Base-by-base conservation (phyloP, 148 eudicot species). In the Camellia sinensis region DNA sequence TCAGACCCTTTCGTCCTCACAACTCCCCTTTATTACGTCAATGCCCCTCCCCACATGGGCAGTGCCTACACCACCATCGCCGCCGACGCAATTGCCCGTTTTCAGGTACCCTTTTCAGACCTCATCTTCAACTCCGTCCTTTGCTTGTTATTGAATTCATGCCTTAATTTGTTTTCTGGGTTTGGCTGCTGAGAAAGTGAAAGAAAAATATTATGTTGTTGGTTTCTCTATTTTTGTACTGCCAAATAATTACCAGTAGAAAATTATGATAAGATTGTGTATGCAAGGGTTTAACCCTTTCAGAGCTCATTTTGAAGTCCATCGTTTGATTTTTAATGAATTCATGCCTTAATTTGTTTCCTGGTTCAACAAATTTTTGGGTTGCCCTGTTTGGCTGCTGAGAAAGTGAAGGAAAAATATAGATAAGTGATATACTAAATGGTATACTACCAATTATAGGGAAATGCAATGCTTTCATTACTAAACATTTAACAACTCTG, bases 1-100 rank as follows among this genome's bases (percentile, higher is more conserved):
- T 29, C 76, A 3, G 93, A 86, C 29, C 80, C 90, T 46, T 97
- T 90, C 83, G 97, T 97, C 82, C 81, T 97, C 75, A 97, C 99
- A 6, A 97, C 99, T 59, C 99, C 99, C 3, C 94, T 97, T 78
- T 97, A 97, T 87, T 97, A 97, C 85, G 99, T 97, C 5, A 97
- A 97, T 91, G 99, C 97, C 86, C 98, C 98, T 84, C 99, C 99
- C 68, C 99, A 97, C 71, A 90, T 97, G 97, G 99, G 99, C 65
- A 97, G 99, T 65, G 99, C 99, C 71, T 97, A 97, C 84, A 90
- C 99, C 85, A 97, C 98, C 83, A 94, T 97, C 77, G 98, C 99
- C 14, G 99, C 99, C 64, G 99, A 97, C 50, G 94, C 97, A 83
- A 90, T 97, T 81, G 97, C 99, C 64, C 95, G 99, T 71, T 97